phyloP scores from a whole-genome alignment of 148 eudicot genomes.

The Vaccinium vitisidaea region DNA sequence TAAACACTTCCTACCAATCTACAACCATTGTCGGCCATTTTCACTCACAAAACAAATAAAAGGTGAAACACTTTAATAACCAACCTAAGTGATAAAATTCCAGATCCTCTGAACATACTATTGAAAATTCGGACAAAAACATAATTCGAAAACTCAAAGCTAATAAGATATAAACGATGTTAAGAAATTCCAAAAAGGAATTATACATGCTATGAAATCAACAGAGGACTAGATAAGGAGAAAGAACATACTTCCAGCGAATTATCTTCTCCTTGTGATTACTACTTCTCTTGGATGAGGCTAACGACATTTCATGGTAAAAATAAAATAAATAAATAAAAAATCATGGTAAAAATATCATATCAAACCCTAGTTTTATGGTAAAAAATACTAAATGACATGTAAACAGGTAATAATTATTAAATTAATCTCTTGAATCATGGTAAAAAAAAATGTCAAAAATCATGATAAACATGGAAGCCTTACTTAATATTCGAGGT shows the following conservation, averaged over 20 bases:
- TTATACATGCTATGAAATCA: neutral
- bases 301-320: too few species aligned
- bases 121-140: neutral
- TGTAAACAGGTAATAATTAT: too few species aligned
- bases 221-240: neutral
- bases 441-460: too few species aligned
- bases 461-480: too few species aligned
- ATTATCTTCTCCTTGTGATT: conserved; percentile 38
- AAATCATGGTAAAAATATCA: too few species aligned
- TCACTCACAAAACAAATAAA: neutral
- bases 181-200: too few species aligned
- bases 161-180: neutral
- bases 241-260: conserved; percentile 39
- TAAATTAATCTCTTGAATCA: too few species aligned
- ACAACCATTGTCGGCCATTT: neutral
- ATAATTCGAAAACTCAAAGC: neutral
- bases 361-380: too few species aligned
- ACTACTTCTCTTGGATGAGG: conserved; percentile 32
- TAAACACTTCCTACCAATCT: neutral
- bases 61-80: neutral
- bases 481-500: too few species aligned
- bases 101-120: neutral
- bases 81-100: neutral
- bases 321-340: too few species aligned
- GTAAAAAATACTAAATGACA: too few species aligned